These are phyloP conservation scores for Fusarium nematophilum DNA, from an alignment of 2,329 filamentous ascomycete species.

Conservation along the genomic window DNA sequence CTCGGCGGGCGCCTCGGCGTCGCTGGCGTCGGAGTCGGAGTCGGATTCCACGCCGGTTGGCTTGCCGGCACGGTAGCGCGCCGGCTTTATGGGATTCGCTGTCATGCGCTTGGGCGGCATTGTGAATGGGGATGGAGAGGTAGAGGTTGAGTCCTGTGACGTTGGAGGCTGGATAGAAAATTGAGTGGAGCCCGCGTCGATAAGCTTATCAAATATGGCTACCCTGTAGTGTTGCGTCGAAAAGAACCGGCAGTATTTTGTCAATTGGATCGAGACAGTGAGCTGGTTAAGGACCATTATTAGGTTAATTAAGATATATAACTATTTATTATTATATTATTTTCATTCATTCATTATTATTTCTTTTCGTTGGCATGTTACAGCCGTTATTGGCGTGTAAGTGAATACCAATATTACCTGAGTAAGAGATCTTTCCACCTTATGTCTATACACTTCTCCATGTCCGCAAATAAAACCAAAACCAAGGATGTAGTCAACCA, in stretches of 20 bases:
- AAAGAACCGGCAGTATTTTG: background rate
- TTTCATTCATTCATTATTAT: too few species aligned
- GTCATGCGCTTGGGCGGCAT: slow-evolving; percentile 90
- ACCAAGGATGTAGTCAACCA: too few species aligned
- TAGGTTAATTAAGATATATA: too few species aligned
- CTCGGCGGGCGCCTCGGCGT: slow-evolving; percentile 51
- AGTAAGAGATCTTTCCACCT: too few species aligned
- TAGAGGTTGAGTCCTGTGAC: slow-evolving; percentile 26
- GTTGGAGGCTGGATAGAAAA: slow-evolving; percentile 33
- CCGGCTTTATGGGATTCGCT: slow-evolving; percentile 83
- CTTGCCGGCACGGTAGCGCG: slow-evolving; percentile 89
- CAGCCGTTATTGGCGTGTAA: too few species aligned
- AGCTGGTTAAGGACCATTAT: too few species aligned
- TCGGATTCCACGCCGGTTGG: slow-evolving; percentile 66
- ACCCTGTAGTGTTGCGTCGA: slow-evolving; percentile 25
- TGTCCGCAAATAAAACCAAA: too few species aligned
- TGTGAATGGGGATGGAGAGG: slow-evolving; percentile 27
- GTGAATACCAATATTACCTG: too few species aligned
- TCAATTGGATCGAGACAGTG: too few species aligned
- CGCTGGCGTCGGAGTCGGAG: slow-evolving; percentile 64
- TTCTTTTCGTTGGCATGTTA: too few species aligned
- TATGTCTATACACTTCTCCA: too few species aligned
- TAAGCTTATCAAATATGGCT: slow-evolving; percentile 29
- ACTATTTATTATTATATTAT: too few species aligned
- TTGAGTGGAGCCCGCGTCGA: slow-evolving; percentile 30